Conservation (phyloP, 2,329 filamentous ascomycete genomes). For the Metarhizium guizhouense region DNA sequence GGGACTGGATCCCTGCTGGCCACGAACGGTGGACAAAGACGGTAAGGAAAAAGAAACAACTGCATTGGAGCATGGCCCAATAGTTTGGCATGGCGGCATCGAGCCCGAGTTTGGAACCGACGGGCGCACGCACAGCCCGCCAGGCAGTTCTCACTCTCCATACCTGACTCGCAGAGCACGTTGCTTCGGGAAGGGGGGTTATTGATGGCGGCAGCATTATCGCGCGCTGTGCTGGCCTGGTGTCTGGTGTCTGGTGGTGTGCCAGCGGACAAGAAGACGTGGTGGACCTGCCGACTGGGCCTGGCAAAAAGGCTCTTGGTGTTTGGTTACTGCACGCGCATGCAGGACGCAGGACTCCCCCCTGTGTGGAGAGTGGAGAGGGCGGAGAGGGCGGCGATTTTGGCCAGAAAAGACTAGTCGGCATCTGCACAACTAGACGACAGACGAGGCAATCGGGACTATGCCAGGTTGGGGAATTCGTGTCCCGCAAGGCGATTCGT, state of each 20-base stretch:
- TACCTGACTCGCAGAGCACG: neutral
- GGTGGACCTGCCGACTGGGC: too few species aligned
- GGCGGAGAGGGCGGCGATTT: neutral
- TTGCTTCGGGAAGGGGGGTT: neutral
- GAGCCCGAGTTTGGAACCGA: slow-evolving; percentile 8
- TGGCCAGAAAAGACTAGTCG: neutral
- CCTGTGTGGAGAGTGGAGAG: too few species aligned
- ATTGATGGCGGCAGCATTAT: neutral
- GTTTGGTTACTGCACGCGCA: too few species aligned
- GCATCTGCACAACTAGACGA: neutral
- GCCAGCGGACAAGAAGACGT: too few species aligned
- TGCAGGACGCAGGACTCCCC: neutral
- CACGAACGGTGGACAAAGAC: neutral
- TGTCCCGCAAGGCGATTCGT: neutral
- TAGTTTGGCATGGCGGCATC: neutral
- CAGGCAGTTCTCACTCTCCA: slow-evolving; percentile 1
- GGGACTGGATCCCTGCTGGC: too few species aligned
- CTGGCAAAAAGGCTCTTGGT: too few species aligned
- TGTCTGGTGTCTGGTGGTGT: neutral
- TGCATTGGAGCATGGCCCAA: neutral
- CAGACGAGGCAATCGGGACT: neutral
- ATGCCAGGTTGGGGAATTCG: neutral
- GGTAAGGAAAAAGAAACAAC: neutral
- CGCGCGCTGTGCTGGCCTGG: neutral
- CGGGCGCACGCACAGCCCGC: slow-evolving; percentile 11